Base-by-base conservation (phyloP, 106 monocot genomes). In the Dactylorhiza incarnata region DNA sequence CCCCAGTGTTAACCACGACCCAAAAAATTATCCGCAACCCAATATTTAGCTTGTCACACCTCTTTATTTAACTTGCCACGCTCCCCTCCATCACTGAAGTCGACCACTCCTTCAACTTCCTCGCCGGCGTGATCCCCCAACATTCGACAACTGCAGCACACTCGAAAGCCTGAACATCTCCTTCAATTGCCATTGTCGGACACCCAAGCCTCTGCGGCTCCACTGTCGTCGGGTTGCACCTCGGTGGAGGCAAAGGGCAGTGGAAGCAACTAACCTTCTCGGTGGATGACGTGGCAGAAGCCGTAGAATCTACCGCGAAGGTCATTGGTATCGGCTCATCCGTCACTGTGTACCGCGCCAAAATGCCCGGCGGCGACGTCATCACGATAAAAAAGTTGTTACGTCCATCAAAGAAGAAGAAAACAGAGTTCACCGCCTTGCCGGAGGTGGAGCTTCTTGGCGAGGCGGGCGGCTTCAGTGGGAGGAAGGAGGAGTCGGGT, bases 111-210 rank as follows among this genome's bases (percentile, higher is more conserved):
- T 66, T 50, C 68, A 93, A 93, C 73, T 16, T 25, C n/a, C 85
- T 96, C 16, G 73, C 29, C 53, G 95, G 93, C 6, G 2, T 73
- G 89, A 93, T 24, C 93, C 95, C 9, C 62, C 77, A 20, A 81
- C 51, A 48, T 89, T 96, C 62, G 87, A 82, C 77, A 90, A 91
- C 59, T 90, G 88, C 55, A 90, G 52, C 68, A 96, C 95, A 8
- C 54, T 96, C 23, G 95, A 96, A 55, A 93, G 78, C 79, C 82
- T 96, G 75, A 91, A 96, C 68, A 85, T 96, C 22, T 96, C 95
- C 7, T 91, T 75, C 84, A 96, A 96, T 73, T 76, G 49, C 9
- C 88, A 84, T 93, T 74, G 62, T 43, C 8, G 95, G 95, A 11
- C 92, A 95, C 26, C 44, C 22, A 3, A 87, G 84, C 10, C 86